Base-by-base conservation (phyloP, 495 filamentous ascomycete genomes). In the Lophiostoma macrostomum region DNA sequence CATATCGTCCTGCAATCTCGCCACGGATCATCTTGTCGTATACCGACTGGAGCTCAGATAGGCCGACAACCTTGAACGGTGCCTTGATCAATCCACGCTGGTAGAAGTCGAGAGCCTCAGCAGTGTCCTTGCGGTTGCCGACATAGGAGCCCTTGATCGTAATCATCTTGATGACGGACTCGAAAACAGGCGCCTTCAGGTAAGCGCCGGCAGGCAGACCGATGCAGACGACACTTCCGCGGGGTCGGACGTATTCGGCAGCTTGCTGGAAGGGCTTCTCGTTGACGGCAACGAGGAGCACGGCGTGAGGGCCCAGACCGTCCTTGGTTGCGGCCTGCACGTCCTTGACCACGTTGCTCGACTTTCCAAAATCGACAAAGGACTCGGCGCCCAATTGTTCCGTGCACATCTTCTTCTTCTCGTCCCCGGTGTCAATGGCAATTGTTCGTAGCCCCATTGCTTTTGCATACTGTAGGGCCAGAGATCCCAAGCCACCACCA, bases 191-290 rank as follows among this genome's bases (percentile, higher is more conserved):
- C 3, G 90, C 91, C 50, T 80, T 79, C 39, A 95, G 76, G 66
- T 73, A 87, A 2, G 91, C 91, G 36, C 78, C 72, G 1, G 87
- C 84, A 0, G 91, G 91, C 10, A 96, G 70, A 49, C 91, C 91
- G 56, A 97, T 91, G 58, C 85, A 87, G 42, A 96, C 78, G 53
- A 95, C 81, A 16, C 79, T 75, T 24, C 91, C 90, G 13, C 83
- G 80, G 38, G 87, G 81, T 35, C 90, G 83, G 27, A 93, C 82
- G 68, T 95, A 95, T 66, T 85, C 83, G 30, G 84, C 79, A 8
- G 91, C 91, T 70, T 96, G 91, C 71, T 95, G 89, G 81, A 96
- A 96, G 18, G 91, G 91, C 72, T 85, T 87, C 74, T 96, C 91
- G 50, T 74, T 79, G 19, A 86, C 88, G 34, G 91, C 91, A 7